Evolutionary conservation across 805 yeast genomes (phyloP), one percentile per base, ranked within the genome.

Genomic region (Kregervanrija delftensis): DNA sequence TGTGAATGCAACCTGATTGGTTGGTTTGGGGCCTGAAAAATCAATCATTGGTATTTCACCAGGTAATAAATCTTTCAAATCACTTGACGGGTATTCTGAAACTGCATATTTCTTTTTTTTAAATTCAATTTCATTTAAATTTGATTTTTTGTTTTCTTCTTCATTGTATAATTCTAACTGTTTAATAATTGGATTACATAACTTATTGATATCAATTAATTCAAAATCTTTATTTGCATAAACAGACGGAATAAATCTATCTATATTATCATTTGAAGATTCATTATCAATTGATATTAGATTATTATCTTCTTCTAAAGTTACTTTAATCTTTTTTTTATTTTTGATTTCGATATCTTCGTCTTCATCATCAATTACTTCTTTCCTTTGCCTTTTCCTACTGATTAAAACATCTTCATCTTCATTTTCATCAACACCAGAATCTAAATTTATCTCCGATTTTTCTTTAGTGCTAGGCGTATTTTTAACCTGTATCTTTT

Each of bases 21-120:
- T 65, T 14, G 90, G 90, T 57, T 90, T 91, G 11, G 82, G 78
- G 49, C 80, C 79, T 5, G 96, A 82, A 53, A 86, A 88, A 63
- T 93, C 98, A 45, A 73, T 75, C 60, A 86, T 81, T 10, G 99
- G 99, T 22, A 89, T 81, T 33, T 72, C 78, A 3, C 99, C 99
- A 0, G 99, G 96, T 30, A 93, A 68, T 49, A 84, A 63, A 44
- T 80, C 83, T 51, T 78, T 71, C 38, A 93, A 67, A 58, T 90
- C 96, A 35, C 72, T 71, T 31, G 81, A 76, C 0, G 99, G 99
- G 60, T 80, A 93, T n/a, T 90, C 80, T 0, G 93, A 86, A 12
- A 93, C 99, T 3, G 86, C 96, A 56, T 81, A 88, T 59, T 83
- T 84, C 51, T 72, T 73, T 58, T 85, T 84, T 47, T 85, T 62